Base-by-base conservation (phyloP, 306 rosid genomes). In the Fagus crenata region DNA sequence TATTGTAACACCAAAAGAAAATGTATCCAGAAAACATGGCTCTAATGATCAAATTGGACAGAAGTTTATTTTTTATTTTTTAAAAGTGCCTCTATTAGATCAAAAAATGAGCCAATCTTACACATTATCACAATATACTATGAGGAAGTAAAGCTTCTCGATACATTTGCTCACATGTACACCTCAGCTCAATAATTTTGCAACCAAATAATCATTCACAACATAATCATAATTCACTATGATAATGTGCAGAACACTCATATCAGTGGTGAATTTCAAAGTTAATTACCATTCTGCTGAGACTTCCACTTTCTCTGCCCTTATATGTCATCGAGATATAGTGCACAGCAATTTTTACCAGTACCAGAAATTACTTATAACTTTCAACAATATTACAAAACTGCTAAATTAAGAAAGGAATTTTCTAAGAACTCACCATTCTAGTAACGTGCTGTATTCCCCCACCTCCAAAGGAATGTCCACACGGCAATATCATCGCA, bases 401-500 rank as follows among this genome's bases (percentile, higher is more conserved):
- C 80, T 71, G 60, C 74, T 72, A 72, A 22, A 84, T 54, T 60
- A 76, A 49, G 53, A 67, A 65, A 78, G 82, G 49, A 85, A 78
- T 79, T 82, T 72, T 74, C 75, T 77, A 85, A 84, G 80, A 87
- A 86, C 98, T 91, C 95, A 96, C 99, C 93, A 86, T 81, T 85
- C 93, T 88, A 81, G 87, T 78, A 83, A 93, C 97, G 42, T 89
- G 97, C 71, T 89, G 90, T 83, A 93, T 88, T 81, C 99, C 99
- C 69, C 90, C 89, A 53, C 96, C 84, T 42, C 99, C 92, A 64
- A 92, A 96, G 69, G 99, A 96, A 87, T 96, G 99, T n/a, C 99
- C 99, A 72, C 99, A 96, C 53, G 99, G 93, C 81, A 96, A 83
- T 89, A 96, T 96, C 97, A 96, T 85, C 9, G 99, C 99, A 67